Evolutionary conservation across 2,329 filamentous ascomycete genomes (phyloP).

Genomic region (Incumbomyces delicatus): DNA sequence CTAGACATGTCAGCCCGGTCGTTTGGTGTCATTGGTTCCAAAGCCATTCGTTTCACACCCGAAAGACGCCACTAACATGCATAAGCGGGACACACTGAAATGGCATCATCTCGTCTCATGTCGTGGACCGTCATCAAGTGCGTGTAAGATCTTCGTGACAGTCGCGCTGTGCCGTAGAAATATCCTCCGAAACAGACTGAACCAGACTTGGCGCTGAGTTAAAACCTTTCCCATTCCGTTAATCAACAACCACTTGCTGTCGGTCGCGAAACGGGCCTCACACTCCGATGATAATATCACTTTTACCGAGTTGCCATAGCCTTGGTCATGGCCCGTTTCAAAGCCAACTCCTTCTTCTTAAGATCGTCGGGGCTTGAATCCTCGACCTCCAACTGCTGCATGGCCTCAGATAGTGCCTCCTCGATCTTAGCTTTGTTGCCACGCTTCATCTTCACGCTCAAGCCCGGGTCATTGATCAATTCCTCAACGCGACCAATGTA

Average conservation of each 20-base stretch:
- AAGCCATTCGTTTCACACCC: background rate
- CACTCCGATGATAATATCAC: too few relatives aligned
- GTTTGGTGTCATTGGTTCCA: background rate
- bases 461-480: constrained; percentile 91
- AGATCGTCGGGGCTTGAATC: constrained; percentile 86
- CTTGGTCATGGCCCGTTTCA: constrained; percentile 98
- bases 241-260: too few relatives aligned
- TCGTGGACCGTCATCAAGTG: constrained; percentile 1
- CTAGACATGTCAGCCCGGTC: background rate
- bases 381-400: constrained; percentile 93
- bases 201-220: background rate
- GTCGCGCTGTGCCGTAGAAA: background rate
- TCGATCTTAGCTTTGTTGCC: constrained; percentile 99
- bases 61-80: constrained; percentile 5
- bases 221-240: too few relatives aligned
- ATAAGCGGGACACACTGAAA: background rate
- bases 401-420: constrained; percentile 89
- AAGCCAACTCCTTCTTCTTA: constrained; percentile 98
- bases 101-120: background rate
- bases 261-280: too few relatives aligned
- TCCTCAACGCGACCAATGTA: constrained; percentile 99
- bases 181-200: background rate
- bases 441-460: constrained; percentile 96
- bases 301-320: constrained; percentile 83
- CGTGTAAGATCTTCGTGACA: background rate